A percentile compares a stretch with the other conserved stretches of the same genome.
phyloP scores from a whole-genome alignment of 2,329 filamentous ascomycete genomes.

The Pyrenochaeta sp. region DNA sequence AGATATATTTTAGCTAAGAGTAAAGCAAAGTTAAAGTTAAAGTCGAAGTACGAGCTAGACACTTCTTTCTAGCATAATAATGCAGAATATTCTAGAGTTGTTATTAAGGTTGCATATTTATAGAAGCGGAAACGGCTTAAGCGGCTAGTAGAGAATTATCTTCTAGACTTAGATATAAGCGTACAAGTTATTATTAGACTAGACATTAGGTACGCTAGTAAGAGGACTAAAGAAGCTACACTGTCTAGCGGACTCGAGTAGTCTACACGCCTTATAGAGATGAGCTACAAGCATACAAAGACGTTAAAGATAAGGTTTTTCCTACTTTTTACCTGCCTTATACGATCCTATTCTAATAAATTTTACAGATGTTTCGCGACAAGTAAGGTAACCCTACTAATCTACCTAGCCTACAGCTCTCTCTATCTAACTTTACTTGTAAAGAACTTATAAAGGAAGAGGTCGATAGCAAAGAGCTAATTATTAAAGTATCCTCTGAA shows the following conservation, averaged over 20 bases:
- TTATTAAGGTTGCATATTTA: conserved; percentile 27
- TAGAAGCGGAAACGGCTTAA: conserved; percentile 18
- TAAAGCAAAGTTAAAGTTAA: conserved; percentile 3
- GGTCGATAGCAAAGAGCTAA: not conserved
- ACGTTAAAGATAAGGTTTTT: conserved; percentile 19
- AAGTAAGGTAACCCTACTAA: conserved; percentile 6
- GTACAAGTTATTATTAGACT: conserved; percentile 13
- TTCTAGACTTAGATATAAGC: conserved; percentile 17
- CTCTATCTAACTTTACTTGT: conserved; percentile 6
- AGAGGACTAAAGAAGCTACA: conserved; percentile 18
- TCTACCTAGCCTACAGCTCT: conserved; percentile 7
- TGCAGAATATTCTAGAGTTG: conserved; percentile 21
- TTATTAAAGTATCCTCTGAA: conserved; percentile 3
- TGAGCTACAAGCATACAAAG: conserved; percentile 15
- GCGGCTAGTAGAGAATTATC: conserved; percentile 18
- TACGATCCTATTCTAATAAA: not conserved
- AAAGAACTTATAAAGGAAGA: conserved; percentile 6
- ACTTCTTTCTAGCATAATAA: conserved; percentile 21
- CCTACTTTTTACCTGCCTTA: not conserved
- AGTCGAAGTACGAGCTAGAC: conserved; percentile 23
- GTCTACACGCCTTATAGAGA: conserved; percentile 1
- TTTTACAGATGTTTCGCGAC: conserved; percentile 2
- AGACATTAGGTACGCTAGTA: conserved; percentile 19
- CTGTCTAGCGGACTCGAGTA: conserved; percentile 18
- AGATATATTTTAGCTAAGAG: conserved; percentile 16